Conservation (phyloP, 306 rosid genomes). For the Acacia acuminata region DNA sequence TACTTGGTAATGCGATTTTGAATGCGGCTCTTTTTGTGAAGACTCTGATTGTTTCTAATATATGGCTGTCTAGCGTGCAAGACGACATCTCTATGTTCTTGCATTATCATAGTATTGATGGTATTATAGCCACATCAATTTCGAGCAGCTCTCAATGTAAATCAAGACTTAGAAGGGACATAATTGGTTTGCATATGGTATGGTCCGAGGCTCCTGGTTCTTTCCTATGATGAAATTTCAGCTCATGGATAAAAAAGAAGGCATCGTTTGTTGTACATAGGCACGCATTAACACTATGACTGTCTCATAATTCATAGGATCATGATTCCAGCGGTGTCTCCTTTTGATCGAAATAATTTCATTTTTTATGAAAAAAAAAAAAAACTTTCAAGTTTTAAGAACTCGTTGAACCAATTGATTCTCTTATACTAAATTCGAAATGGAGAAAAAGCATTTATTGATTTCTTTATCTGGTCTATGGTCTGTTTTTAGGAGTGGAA, state of each 20-base stretch:
- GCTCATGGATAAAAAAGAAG: background rate
- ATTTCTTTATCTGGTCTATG: no score
- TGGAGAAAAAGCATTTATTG: background rate
- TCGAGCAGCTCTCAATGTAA: background rate
- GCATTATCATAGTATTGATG: background rate
- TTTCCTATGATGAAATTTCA: background rate
- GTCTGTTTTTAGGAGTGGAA: no score
- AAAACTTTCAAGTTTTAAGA: background rate
- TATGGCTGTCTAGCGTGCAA: background rate
- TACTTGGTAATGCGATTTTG: constrained; percentile 18
- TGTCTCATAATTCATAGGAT: background rate
- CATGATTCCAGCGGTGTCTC: no score
- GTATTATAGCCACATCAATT: background rate
- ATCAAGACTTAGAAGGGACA: background rate
- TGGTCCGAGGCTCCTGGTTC: background rate
- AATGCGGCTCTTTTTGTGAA: background rate
- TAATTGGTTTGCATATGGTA: background rate
- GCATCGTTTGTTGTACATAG: background rate
- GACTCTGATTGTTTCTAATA: background rate
- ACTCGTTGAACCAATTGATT: background rate
- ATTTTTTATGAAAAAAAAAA: no score
- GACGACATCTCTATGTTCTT: background rate
- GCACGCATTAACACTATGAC: background rate
- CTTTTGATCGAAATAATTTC: background rate
- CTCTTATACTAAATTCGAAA: background rate